A percentile compares a stretch with the other conserved stretches of the same genome.
Conservation (phyloP, 371 early-diverging fungal genomes). For the Syncephalastrum racemosum region DNA sequence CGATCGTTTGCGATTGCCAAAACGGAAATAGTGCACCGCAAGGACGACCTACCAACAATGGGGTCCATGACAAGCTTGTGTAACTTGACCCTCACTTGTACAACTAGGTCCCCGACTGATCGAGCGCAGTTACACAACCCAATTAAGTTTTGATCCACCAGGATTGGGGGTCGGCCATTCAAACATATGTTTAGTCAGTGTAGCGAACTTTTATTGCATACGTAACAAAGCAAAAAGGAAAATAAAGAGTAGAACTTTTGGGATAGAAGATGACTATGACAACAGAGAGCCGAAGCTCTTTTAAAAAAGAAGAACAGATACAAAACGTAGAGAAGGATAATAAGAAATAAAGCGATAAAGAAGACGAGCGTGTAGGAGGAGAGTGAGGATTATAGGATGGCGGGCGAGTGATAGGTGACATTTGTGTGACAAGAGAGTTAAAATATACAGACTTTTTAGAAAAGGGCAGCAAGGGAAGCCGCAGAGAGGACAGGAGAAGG, state of each 20-base stretch:
- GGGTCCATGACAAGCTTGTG: too few species aligned
- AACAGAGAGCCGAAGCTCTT: neutral
- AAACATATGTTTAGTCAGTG: too few species aligned
- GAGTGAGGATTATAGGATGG: neutral
- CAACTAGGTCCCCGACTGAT: too few species aligned
- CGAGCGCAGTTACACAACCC: too few species aligned
- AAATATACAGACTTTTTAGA: conserved; percentile 14
- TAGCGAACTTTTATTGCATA: too few species aligned
- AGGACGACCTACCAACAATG: too few species aligned
- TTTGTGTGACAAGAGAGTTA: too few species aligned
- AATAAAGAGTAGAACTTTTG: conserved; percentile 6
- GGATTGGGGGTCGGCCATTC: too few species aligned
- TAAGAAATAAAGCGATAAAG: neutral
- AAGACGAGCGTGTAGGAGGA: neutral
- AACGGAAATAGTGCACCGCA: too few species aligned
- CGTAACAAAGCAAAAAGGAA: conserved; percentile 7
- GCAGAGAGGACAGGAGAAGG: conserved; percentile 20
- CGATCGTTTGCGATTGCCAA: too few species aligned
- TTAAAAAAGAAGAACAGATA: neutral
- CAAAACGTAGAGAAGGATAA: neutral
- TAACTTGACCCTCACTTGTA: too few species aligned
- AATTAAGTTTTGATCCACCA: too few species aligned
- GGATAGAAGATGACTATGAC: conserved; percentile 2
- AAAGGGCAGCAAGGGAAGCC: conserved; percentile 14
- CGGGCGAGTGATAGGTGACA: neutral